These are phyloP conservation scores for Zygosaccharomyces pseudobailii DNA, from an alignment of 1,139 yeast species.

Conservation along the genomic window DNA sequence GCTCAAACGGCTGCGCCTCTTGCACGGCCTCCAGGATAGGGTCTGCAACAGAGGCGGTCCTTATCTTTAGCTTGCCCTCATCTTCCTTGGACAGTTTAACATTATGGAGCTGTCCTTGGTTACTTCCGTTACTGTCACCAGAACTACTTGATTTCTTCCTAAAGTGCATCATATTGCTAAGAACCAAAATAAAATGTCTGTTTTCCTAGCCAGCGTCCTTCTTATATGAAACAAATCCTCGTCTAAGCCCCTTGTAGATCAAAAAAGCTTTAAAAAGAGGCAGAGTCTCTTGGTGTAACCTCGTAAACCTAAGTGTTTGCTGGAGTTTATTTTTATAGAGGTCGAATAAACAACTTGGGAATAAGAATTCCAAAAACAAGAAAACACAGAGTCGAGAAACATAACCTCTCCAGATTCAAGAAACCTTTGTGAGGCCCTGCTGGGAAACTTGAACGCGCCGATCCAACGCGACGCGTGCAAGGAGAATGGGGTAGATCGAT, in stretches of 20 bases:
- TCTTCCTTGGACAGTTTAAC: slow-evolving; percentile 43
- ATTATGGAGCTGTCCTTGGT: slow-evolving; percentile 21
- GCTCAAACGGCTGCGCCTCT: slow-evolving; percentile 94
- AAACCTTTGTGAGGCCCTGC: background rate
- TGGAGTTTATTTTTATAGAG: background rate
- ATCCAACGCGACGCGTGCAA: background rate
- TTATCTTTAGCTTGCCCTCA: slow-evolving; percentile 50
- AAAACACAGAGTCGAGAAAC: background rate
- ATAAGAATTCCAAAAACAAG: background rate
- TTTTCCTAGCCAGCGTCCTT: background rate
- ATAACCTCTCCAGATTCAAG: background rate
- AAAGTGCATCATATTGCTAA: slow-evolving; percentile 26
- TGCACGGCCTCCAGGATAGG: slow-evolving; percentile 88
- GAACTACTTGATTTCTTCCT: slow-evolving; percentile 28
- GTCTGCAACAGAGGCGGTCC: slow-evolving; percentile 68
- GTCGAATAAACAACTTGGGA: background rate
- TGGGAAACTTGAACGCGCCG: background rate
- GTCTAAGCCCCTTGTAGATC: slow-evolving; percentile 5
- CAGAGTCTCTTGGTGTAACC: background rate
- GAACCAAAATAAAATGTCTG: background rate
- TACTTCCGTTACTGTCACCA: slow-evolving; percentile 19
- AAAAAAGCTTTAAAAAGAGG: background rate
- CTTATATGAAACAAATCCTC: background rate
- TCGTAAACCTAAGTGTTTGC: background rate
- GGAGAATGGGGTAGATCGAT: background rate